Base-by-base conservation (phyloP, 352 stramenopile genomes). In the Blastocystis sp. region DNA sequence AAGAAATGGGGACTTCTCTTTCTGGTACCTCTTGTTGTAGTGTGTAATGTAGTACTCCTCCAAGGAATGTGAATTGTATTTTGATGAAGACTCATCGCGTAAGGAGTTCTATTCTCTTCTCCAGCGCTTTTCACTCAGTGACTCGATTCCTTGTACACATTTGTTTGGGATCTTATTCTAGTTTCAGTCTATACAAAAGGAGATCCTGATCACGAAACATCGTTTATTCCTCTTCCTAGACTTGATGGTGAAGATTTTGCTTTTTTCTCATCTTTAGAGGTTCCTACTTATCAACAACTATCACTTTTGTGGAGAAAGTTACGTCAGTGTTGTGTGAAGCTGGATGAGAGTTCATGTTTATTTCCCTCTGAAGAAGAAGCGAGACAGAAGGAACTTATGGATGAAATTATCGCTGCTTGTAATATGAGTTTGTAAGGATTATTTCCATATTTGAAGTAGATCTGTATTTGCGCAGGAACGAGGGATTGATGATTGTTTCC, bases 281-380 rank as follows among this genome's bases (percentile, higher is more conserved):
- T 83, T 3, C n/a, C 71, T 29, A 21, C 11, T 29, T 16, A 32
- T 1, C 32, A 65, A 37, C 71, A 83, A n/a, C 16, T 65, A 2
- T 32, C 46, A 19, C 51, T 83, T 1, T 16, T 83, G 32, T 83
- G 71, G 71, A 32, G 71, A 32, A 83, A 83, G 27, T 51, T 83
- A 27, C 52, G 71, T 43, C 51, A 65, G 24, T 83, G 71, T 29
- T 83, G 46, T 42, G 49, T 83, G 24, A 21, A 29, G 24, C 71
- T 83, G 29, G 19, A 51, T 12, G 51, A 57, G 21, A 56, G n/a
- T 9, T 32, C 1, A 21, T 51, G 14, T 7, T 16, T 14, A 5
- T 46, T 19, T 42, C 27, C 37, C 35, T n/a, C 27, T 51, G 21
- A 32, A 43, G 66, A 57, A 39, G 32, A 46, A 32, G 3, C 16